Conservation (phyloP, 306 rosid genomes). For the Rosa lucieae region DNA sequence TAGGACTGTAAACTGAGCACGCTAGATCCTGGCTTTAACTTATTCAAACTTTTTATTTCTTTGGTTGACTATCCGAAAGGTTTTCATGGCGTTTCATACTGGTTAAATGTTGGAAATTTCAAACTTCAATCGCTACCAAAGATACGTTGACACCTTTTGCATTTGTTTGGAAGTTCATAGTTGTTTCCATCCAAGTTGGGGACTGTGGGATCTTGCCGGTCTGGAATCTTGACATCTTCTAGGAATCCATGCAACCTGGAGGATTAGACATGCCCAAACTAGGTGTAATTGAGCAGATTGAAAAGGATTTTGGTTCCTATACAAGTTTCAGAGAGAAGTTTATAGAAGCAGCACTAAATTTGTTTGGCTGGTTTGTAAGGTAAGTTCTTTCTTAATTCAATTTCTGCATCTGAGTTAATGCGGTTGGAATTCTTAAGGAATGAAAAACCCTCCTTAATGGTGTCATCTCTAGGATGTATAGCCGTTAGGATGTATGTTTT, state of each 20-base stretch:
- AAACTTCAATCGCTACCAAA: neutral
- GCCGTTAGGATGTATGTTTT: no score
- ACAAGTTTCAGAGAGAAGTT: no score
- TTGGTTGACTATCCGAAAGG: neutral
- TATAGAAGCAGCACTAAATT: no score
- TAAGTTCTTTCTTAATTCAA: no score
- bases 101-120: neutral
- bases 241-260: conserved; percentile 97
- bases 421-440: conserved; percentile 13
- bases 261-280: conserved; percentile 72
- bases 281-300: conserved; percentile 82
- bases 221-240: conserved; percentile 94
- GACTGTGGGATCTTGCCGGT: conserved; percentile 44
- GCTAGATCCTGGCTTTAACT: neutral
- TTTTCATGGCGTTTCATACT: neutral
- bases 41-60: neutral
- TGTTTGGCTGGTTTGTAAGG: no score
- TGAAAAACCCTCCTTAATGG: neutral
- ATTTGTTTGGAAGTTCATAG: neutral
- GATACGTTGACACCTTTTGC: neutral
- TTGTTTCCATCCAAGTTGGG: neutral
- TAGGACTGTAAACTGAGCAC: no score
- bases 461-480: no score
- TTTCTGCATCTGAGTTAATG: neutral
- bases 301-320: conserved; percentile 12